A percentile compares a stretch with the other conserved stretches of the same genome.
Conservation (phyloP, 768 basidiomycete species). For the Russula vinacea region DNA sequence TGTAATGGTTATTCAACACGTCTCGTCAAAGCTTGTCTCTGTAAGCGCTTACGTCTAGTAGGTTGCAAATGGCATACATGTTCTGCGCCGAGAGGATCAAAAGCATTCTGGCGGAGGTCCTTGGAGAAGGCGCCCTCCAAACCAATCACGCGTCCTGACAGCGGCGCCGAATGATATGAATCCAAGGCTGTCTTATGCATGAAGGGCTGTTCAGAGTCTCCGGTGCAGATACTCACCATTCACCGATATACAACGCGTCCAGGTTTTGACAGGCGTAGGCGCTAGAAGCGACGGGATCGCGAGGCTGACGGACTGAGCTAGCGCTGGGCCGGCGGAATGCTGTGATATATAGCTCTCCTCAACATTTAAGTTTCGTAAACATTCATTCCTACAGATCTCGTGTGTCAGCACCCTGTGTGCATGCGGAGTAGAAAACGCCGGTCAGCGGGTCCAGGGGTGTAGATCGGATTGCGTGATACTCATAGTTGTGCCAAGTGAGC, state of each 20-base stretch:
- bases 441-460: not conserved
- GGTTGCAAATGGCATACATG: not conserved
- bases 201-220: too few species aligned
- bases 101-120: not conserved
- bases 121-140: not conserved
- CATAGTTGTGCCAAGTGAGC: not conserved
- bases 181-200: not conserved
- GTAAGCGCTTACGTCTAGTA: not conserved
- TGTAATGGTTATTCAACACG: not conserved
- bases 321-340: not conserved
- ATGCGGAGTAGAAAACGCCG: not conserved
- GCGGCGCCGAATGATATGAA: not conserved
- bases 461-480: not conserved
- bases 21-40: not conserved
- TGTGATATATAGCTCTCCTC: not conserved
- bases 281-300: not conserved
- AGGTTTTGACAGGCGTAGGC: not conserved
- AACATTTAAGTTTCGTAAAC: not conserved
- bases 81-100: too few species aligned
- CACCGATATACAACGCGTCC: not conserved
- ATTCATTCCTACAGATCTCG: not conserved
- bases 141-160: not conserved
- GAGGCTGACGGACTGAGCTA: not conserved
- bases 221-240: not conserved
- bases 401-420: not conserved